Evolutionary conservation across 2,329 filamentous ascomycete species (phyloP).

Genomic region (Cercospora brassicicola): DNA sequence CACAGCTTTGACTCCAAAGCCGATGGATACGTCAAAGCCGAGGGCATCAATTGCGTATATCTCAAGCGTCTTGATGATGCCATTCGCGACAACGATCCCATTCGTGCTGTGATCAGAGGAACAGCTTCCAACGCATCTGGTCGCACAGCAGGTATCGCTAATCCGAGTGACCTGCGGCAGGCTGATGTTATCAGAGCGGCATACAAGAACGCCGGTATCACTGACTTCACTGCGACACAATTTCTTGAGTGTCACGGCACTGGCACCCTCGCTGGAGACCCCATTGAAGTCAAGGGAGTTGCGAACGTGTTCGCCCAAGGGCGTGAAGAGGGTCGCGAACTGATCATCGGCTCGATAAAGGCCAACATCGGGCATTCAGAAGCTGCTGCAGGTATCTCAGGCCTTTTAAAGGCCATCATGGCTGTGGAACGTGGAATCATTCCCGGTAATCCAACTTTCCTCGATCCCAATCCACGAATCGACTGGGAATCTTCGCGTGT

Average conservation of each 20-base stretch:
- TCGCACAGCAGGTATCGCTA: not conserved
- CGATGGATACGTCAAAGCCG: slow-evolving; percentile 54
- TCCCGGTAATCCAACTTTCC: slow-evolving; percentile 28
- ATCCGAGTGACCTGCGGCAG: slow-evolving; percentile 34
- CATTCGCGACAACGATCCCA: not conserved
- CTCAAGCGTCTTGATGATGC: slow-evolving; percentile 54
- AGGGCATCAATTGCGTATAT: slow-evolving; percentile 55
- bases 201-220: slow-evolving; percentile 41
- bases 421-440: slow-evolving; percentile 31
- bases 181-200: slow-evolving; percentile 37
- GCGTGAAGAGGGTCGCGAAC: not conserved
- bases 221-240: not conserved
- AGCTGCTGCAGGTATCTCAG: slow-evolving; percentile 18
- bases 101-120: slow-evolving; percentile 7
- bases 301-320: slow-evolving; percentile 5
- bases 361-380: slow-evolving; percentile 28
- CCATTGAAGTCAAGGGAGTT: slow-evolving; percentile 14
- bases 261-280: slow-evolving; percentile 27
- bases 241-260: slow-evolving; percentile 32
- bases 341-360: slow-evolving; percentile 29
- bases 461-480: slow-evolving; percentile 28
- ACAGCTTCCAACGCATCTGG: slow-evolving; percentile 4
- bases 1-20: slow-evolving; percentile 41
- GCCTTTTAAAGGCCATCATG: slow-evolving; percentile 25
- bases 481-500: not conserved